These are phyloP conservation scores for Botrytis pseudocinerea DNA, from an alignment of 2,329 filamentous ascomycete genomes.

Conservation along the genomic window DNA sequence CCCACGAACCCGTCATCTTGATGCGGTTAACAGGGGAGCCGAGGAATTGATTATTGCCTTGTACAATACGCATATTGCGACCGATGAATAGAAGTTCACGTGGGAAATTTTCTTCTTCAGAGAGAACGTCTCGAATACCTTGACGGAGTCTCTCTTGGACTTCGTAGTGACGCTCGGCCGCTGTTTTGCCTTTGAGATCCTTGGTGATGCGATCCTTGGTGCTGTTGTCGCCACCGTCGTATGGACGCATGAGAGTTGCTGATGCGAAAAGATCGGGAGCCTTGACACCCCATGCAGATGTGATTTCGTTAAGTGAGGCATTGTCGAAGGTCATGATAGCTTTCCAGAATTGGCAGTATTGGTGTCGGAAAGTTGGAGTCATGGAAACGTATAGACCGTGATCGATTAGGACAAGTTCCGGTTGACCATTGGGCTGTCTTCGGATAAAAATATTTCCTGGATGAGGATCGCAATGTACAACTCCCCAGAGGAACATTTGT, in stretches of 20 bases:
- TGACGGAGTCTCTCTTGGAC: slow-evolving; percentile 70
- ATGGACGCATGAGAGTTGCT: slow-evolving; percentile 85
- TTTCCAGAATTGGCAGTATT: slow-evolving; percentile 93
- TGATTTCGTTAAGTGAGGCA: slow-evolving; percentile 69
- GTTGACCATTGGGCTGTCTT: slow-evolving; percentile 74
- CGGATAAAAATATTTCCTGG: slow-evolving; percentile 97
- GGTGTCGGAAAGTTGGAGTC: slow-evolving; percentile 75
- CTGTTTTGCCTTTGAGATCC: slow-evolving; percentile 54
- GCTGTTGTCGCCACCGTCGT: slow-evolving; percentile 76
- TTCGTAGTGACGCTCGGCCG: slow-evolving; percentile 65
- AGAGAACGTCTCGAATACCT: slow-evolving; percentile 64
- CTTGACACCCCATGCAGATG: slow-evolving; percentile 80
- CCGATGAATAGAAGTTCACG: slow-evolving; percentile 72
- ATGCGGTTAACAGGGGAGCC: slow-evolving; percentile 79
- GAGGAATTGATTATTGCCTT: slow-evolving; percentile 72
- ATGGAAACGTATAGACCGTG: slow-evolving; percentile 96
- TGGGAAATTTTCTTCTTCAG: slow-evolving; percentile 69
- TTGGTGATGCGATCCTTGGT: slow-evolving; percentile 63
- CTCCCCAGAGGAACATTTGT: slow-evolving; percentile 96
- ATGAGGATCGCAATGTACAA: slow-evolving; percentile 95
- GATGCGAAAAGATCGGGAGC: slow-evolving; percentile 90
- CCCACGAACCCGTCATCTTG: slow-evolving; percentile 93
- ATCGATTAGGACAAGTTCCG: slow-evolving; percentile 93
- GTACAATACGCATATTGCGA: slow-evolving; percentile 70
- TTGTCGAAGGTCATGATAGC: slow-evolving; percentile 93